These are phyloP conservation scores for Phytophthora rubi DNA, from an alignment of 352 stramenopile species.

Conservation along the genomic window DNA sequence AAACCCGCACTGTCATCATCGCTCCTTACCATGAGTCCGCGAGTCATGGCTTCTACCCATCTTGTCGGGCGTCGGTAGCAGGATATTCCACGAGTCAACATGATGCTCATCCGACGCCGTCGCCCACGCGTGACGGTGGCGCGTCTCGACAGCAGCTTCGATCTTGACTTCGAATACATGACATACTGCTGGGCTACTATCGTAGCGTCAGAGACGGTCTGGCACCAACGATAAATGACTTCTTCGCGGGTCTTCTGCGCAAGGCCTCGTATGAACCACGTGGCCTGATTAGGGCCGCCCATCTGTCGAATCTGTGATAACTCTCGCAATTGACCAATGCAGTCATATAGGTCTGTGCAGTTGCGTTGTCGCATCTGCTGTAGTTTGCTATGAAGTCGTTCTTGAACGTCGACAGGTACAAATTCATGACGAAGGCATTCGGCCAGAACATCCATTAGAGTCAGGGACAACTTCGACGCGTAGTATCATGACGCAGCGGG, in stretches of 20 bases:
- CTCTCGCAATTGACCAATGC: neutral
- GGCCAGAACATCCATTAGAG: neutral
- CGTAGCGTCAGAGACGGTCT: neutral
- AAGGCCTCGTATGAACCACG: neutral
- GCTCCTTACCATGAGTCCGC: neutral
- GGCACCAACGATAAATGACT: neutral
- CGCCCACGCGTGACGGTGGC: neutral
- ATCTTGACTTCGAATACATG: neutral
- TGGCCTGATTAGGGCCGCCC: neutral
- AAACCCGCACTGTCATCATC: slow-evolving; percentile 1
- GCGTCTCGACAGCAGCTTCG: slow-evolving; percentile 1
- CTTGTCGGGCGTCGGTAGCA: neutral
- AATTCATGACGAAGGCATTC: neutral
- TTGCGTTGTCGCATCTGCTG: neutral
- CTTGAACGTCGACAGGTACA: neutral
- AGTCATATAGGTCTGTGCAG: neutral
- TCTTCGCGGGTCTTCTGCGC: neutral
- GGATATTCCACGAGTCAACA: neutral
- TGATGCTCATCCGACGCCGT: neutral
- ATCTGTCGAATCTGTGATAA: neutral
- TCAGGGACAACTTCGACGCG: neutral
- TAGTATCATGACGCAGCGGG: neutral
- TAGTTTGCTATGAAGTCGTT: neutral
- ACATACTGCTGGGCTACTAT: neutral
- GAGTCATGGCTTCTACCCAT: slow-evolving; percentile 3